Evolutionary conservation across 108 stramenopile genomes (phyloP), one percentile per base, ranked within the genome.

Genomic region (Fistulifera pelliculosa): DNA sequence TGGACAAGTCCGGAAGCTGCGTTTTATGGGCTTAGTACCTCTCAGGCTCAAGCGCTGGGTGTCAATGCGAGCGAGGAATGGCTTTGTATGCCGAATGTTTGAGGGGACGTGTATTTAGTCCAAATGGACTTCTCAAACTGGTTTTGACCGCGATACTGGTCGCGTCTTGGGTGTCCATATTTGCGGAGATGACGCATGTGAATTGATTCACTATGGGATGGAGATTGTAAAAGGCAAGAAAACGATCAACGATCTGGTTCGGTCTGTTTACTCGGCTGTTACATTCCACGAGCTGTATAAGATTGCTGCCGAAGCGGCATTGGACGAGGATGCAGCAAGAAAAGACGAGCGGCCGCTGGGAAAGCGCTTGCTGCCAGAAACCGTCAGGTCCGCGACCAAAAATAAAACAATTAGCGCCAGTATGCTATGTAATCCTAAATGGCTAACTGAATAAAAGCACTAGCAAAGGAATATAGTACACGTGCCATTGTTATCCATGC

Each of bases 181-280:
- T 51, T 80, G 80, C 54, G 87, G 87, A 38, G 83, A 83, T 41
- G 87, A 85, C 56, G 87, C 87, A 0, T 90, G 67, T 54, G 87
- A 90, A 63, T 51, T 90, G 28, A 81, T 90, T 48, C 87, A 90
- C 63, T 90, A 83, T 52, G 87, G 87, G 0, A 90, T 90, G 83
- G 83, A 90, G 56, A 61, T 85, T 12, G 80, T 90, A 23, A 85
- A 82, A 64, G 62, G 71, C 16, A 52, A 68, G 42, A 65, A 75
- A 11, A 90, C 87, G 8, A 68, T 90, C 55, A 52, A 54, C 35
- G 81, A 83, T 52, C 52, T 90, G 27, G 43, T 58, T 12, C 58
- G 43, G 14, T 79, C 70, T 21, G 58, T 85, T 45, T 90, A 75
- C 50, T 73, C 77, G 39, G 87, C 87, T 0, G 87, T 90, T 10